phyloP scores from a whole-genome alignment of 257 asterid species.

The Solanum pimpinellifolium region DNA sequence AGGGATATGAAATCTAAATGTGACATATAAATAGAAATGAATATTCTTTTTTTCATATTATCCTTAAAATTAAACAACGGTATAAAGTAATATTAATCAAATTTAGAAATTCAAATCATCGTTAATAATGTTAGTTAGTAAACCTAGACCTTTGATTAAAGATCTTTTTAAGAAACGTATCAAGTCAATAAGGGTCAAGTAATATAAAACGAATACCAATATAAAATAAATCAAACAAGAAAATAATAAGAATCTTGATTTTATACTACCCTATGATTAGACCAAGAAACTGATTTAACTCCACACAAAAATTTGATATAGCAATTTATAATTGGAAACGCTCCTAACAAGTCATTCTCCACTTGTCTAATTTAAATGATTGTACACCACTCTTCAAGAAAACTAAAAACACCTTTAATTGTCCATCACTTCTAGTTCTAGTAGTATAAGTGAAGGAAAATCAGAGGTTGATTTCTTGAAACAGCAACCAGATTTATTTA shows the following conservation, averaged over 20 bases:
- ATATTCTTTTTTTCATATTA: background rate
- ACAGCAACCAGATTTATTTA: background rate
- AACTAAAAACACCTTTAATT: background rate
- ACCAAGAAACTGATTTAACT: background rate
- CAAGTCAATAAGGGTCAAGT: background rate
- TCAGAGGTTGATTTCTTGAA: background rate
- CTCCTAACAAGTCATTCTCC: background rate
- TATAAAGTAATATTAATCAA: background rate
- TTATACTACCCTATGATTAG: background rate
- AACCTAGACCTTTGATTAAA: background rate
- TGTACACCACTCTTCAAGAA: background rate
- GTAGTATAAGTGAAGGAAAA: no score
- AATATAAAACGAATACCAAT: background rate
- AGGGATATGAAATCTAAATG: no score
- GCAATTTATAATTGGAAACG: background rate
- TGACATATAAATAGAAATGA: no score
- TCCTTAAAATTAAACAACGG: background rate
- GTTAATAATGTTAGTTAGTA: background rate
- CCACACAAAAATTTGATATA: background rate
- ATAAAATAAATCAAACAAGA: background rate
- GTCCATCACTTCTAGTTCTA: background rate
- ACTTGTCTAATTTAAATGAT: background rate
- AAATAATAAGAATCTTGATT: background rate
- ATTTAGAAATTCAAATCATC: background rate
- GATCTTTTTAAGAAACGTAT: background rate